Base-by-base conservation (phyloP, 2,329 filamentous ascomycete species). In the Magnaporthiopsis incrustans region DNA sequence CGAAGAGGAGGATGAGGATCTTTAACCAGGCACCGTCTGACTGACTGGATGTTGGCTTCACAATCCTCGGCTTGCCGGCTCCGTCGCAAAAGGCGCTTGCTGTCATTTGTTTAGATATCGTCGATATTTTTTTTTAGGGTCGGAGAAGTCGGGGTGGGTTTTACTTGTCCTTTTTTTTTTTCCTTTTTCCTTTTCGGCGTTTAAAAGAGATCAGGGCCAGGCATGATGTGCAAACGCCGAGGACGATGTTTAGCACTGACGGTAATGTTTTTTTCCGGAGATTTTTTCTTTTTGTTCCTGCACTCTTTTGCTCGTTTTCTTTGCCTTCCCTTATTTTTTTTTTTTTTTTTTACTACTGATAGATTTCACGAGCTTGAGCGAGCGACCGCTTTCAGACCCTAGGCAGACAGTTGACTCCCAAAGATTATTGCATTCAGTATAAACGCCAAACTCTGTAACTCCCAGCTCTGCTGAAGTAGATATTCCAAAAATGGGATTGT, bases 1-100 rank as follows among this genome's bases (percentile, higher is more conserved):
- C 30, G 72, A 72, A 26, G 71, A 72, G 5, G 72, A 72, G 7
- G 72, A 70, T 11, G 73, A 70, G 7, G 72, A 72, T 22, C 71
- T 53, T 53, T 53, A 11, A 53, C n/a, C 44, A 10, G 5, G 10
- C 44, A 25, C 10, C n/a, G 44, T 0, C 10, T 53, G 44, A 3
- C 44, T 25, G 44, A 3, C 8, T 53, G 22, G 44, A 25, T 53
- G 4, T 4, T 44, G 15, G 44, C 22, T 53, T n/a, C 22, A 53
- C n/a, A n/a, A 22, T 25, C 22, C 44, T 53, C 7, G n/a, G 44
- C 44, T 53, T 53, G 6, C n/a, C 11, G 22, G 7, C 44, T 25
- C 44, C 11, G n/a, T n/a, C 44, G 5, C n/a, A 8, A n/a, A n/a
- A 6, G 22, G 10, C 22, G 18, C 30, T 30, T 30, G 30, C 7